Evolutionary conservation across 2,329 filamentous ascomycete species (phyloP).

Genomic region (Clonostachys rhizophaga): DNA sequence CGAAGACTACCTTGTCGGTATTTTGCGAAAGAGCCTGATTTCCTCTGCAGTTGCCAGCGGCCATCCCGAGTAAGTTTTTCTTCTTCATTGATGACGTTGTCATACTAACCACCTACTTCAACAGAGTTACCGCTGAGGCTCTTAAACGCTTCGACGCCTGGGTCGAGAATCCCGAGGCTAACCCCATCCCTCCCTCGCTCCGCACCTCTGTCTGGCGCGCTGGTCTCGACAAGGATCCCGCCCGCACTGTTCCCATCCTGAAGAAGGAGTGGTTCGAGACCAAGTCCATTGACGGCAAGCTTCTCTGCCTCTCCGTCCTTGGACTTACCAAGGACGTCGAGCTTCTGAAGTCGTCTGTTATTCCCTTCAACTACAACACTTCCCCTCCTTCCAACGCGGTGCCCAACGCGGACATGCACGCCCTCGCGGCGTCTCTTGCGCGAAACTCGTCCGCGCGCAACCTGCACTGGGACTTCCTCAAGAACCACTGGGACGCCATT

Average conservation of each 20-base stretch:
- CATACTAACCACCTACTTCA: neutral
- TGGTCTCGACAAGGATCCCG: conserved; percentile 65
- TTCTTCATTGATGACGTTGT: neutral
- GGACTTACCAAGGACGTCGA: conserved; percentile 66
- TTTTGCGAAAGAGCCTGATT: conserved; percentile 80
- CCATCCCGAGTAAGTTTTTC: conserved; percentile 61
- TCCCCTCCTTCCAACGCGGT: conserved; percentile 59
- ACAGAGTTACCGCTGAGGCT: conserved; percentile 65
- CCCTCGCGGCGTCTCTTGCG: conserved; percentile 68
- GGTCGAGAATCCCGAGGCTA: conserved; percentile 61
- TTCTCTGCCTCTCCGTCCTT: conserved; percentile 74
- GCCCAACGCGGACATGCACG: conserved; percentile 82
- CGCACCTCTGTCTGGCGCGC: conserved; percentile 77
- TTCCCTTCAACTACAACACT: conserved; percentile 73
- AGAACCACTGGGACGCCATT: conserved; percentile 74
- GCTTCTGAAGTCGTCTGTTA: conserved; percentile 62
- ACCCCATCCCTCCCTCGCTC: conserved; percentile 75
- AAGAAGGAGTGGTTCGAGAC: conserved; percentile 83
- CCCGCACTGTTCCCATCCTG: conserved; percentile 65
- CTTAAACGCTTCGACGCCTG: conserved; percentile 78
- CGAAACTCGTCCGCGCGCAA: conserved; percentile 69
- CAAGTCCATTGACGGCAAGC: conserved; percentile 84
- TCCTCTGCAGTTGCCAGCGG: conserved; percentile 69
- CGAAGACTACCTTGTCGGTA: conserved; percentile 77
- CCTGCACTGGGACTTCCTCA: conserved; percentile 80